Percentiles rank a stretch among this genome's conserved stretches.
Evolutionary conservation across 768 basidiomycete species (phyloP).

Genomic region (Hygrocybe coccinea): DNA sequence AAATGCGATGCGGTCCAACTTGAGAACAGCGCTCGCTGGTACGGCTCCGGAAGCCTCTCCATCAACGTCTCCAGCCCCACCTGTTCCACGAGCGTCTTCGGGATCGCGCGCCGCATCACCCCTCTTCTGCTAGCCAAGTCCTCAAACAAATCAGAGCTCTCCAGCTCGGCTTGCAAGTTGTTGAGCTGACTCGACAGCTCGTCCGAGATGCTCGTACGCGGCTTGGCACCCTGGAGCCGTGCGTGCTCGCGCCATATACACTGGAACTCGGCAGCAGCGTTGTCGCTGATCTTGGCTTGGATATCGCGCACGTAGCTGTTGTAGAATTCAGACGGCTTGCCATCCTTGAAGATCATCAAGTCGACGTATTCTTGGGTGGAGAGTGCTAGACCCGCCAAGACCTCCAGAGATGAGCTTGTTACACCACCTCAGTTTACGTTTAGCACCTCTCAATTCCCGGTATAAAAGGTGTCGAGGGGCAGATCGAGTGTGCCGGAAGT

Average conservation of each 20-base stretch:
- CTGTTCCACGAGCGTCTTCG: constrained; percentile 79
- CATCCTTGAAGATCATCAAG: constrained; percentile 91
- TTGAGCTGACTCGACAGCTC: constrained; percentile 88
- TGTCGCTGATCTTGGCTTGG: constrained; percentile 84
- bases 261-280: constrained; percentile 84
- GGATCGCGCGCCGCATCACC: constrained; percentile 80
- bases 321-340: constrained; percentile 83
- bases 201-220: constrained; percentile 91
- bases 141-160: constrained; percentile 82
- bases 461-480: no score
- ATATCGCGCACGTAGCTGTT: constrained; percentile 89
- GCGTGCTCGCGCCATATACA: constrained; percentile 92
- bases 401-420: constrained; percentile 92
- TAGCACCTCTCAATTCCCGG: no score
- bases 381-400: constrained; percentile 92
- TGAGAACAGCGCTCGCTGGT: constrained; percentile 84
- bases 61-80: constrained; percentile 78
- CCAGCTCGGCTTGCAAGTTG: constrained; percentile 87
- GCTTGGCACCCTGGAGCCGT: constrained; percentile 72
- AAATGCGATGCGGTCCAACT: constrained; percentile 86
- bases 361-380: constrained; percentile 85
- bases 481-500: no score
- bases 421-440: no score
- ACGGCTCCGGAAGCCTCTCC: constrained; percentile 72
- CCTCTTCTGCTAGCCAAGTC: constrained; percentile 69